Evolutionary conservation across 208 protist genomes (phyloP).

Genomic region (Trypanosoma melophagium): DNA sequence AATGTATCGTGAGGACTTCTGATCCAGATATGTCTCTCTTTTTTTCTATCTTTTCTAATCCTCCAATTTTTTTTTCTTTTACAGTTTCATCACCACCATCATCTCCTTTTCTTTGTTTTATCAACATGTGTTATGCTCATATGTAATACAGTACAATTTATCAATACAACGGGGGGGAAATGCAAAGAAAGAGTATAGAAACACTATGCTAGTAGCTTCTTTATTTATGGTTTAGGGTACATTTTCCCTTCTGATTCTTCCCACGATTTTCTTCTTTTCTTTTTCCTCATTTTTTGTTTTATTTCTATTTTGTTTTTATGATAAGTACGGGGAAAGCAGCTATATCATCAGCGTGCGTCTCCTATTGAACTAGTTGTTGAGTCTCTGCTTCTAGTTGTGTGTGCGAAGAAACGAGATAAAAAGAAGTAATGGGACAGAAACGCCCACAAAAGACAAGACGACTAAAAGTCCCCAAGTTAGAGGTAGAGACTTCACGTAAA

Average conservation of each 20-base stretch:
- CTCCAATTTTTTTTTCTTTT: neutral
- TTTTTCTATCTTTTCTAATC: neutral
- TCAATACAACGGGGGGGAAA: no score
- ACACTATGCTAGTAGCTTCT: neutral
- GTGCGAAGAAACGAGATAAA: no score
- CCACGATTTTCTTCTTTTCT: slow-evolving; percentile 21
- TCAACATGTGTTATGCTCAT: no score
- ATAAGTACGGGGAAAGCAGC: no score
- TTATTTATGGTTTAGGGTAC: neutral
- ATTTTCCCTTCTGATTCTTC: slow-evolving; percentile 21
- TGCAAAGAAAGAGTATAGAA: neutral
- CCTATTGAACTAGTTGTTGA: no score
- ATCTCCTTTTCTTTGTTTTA: neutral
- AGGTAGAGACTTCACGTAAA: no score
- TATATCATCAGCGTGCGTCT: no score
- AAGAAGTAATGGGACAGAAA: no score
- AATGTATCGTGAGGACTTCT: neutral
- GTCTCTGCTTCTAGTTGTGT: neutral
- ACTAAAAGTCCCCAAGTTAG: no score
- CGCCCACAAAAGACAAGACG: no score
- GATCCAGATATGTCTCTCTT: neutral
- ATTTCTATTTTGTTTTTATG: neutral
- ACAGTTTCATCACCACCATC: slow-evolving; percentile 6
- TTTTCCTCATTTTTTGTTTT: slow-evolving; percentile 15
- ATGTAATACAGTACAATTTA: no score